Percentiles rank a stretch among this genome's conserved stretches.
Conservation (phyloP, 2,329 filamentous ascomycete species). For the Ramularia endophylla region DNA sequence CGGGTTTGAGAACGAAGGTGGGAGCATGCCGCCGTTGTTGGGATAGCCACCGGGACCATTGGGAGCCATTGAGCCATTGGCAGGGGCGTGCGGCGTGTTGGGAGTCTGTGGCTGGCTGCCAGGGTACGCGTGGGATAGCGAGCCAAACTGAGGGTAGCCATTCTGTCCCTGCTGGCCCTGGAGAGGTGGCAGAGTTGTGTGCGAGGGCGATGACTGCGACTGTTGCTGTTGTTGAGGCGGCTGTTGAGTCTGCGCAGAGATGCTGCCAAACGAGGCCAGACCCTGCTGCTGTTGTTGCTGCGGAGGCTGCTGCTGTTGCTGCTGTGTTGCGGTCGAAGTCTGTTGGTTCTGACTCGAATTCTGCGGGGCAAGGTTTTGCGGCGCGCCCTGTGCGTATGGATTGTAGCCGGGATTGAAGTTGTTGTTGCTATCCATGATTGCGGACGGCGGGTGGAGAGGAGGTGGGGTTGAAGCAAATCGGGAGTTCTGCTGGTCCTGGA, state of each 20-base stretch:
- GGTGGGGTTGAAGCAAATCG: conserved; percentile 7
- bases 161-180: conserved; percentile 29
- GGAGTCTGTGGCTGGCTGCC: conserved; percentile 29
- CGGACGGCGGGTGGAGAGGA: background rate
- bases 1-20: conserved; percentile 25
- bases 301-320: conserved; percentile 18
- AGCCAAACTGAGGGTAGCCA: conserved; percentile 30
- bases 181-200: conserved; percentile 32
- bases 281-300: conserved; percentile 16
- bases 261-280: conserved; percentile 19
- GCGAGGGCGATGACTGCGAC: conserved; percentile 18
- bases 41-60: conserved; percentile 24
- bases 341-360: conserved; percentile 12
- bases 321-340: conserved; percentile 4
- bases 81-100: conserved; percentile 30
- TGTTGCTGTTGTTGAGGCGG: conserved; percentile 17
- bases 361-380: conserved; percentile 11
- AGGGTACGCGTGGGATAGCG: conserved; percentile 28
- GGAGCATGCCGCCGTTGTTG: conserved; percentile 28
- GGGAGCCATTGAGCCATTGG: conserved; percentile 25
- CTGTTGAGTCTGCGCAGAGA: conserved; percentile 19
- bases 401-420: conserved; percentile 24
- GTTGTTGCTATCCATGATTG: conserved; percentile 21
- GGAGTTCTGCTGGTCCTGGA: conserved; percentile 3
- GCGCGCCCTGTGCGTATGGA: conserved; percentile 15